Evolutionary conservation across 108 stramenopile species (phyloP).

Genomic region (Asterionellopsis glacialis): DNA sequence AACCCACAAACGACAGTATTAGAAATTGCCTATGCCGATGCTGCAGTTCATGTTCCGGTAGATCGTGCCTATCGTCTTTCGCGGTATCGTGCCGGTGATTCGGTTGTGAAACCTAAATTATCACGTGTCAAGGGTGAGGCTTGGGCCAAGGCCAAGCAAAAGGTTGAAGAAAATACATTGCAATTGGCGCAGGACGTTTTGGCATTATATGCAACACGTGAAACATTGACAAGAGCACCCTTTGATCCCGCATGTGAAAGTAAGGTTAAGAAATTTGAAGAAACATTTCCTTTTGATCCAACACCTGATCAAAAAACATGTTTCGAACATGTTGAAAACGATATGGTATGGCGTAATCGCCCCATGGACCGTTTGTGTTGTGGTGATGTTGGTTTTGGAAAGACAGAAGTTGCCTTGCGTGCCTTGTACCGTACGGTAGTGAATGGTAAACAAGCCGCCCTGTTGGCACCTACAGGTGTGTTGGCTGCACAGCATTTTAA

Average conservation of each 20-base stretch:
- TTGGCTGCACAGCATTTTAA: conserved; percentile 93
- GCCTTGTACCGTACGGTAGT: conserved; percentile 80
- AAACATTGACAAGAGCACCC: conserved; percentile 56
- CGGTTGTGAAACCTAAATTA: conserved; percentile 66
- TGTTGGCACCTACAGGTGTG: conserved; percentile 91
- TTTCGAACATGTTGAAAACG: conserved; percentile 87
- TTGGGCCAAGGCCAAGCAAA: conserved; percentile 71
- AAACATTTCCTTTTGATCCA: conserved; percentile 71
- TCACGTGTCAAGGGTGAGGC: conserved; percentile 68
- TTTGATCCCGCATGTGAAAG: conserved; percentile 64
- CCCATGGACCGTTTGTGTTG: conserved; percentile 97
- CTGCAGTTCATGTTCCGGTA: conserved; percentile 75
- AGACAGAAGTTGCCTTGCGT: conserved; percentile 93
- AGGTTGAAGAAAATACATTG: conserved; percentile 71
- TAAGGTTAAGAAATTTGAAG: conserved; percentile 60
- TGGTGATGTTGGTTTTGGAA: conserved; percentile 98
- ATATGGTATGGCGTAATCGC: conserved; percentile 89
- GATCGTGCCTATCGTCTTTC: conserved; percentile 77
- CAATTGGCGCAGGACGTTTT: conserved; percentile 75
- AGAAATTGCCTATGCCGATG: conserved; percentile 71
- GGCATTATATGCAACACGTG: conserved; percentile 61
- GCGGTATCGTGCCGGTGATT: conserved; percentile 72
- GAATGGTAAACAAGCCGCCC: conserved; percentile 87
- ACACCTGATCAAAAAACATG: conserved; percentile 85
- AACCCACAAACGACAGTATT: conserved; percentile 70